Percentiles rank a stretch among this genome's conserved stretches.
Evolutionary conservation across 1,284 basidiomycete species (phyloP).

Genomic region (Gomphus sp.): DNA sequence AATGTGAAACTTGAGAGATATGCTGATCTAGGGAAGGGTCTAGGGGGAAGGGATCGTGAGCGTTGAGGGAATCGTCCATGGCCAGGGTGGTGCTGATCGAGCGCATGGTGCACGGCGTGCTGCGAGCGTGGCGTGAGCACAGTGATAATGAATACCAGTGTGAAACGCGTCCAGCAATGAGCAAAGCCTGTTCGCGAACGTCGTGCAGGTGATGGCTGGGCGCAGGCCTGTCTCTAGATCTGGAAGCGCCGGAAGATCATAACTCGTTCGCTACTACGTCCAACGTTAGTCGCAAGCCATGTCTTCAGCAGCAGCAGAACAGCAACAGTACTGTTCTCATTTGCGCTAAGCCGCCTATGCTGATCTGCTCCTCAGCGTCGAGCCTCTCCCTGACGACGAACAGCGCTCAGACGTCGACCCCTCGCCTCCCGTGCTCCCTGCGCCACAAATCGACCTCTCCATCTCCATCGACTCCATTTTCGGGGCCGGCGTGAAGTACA

Average conservation of each 20-base stretch:
- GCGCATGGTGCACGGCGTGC: conserved; percentile 9
- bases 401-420: neutral
- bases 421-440: conserved; percentile 43
- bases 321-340: conserved; percentile 5
- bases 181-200: neutral
- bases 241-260: neutral
- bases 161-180: neutral
- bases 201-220: neutral
- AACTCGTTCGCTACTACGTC: neutral
- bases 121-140: conserved; percentile 1
- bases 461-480: conserved; percentile 42
- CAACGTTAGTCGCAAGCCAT: neutral
- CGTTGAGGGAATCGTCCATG: conserved; percentile 4
- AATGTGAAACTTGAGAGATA: neutral
- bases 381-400: neutral
- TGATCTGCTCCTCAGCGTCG: conserved; percentile 1
- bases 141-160: neutral
- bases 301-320: neutral
- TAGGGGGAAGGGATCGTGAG: conserved; percentile 1
- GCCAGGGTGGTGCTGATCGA: conserved; percentile 6
- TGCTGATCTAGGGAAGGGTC: neutral
- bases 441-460: conserved; percentile 39
- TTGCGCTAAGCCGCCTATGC: neutral
- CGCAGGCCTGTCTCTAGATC: conserved; percentile 1
- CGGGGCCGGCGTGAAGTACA: conserved; percentile 11